A percentile compares a stretch with the other conserved stretches of the same genome.
Conservation (phyloP, 2,329 filamentous ascomycete species). For the Aspergillus arachidicola region DNA sequence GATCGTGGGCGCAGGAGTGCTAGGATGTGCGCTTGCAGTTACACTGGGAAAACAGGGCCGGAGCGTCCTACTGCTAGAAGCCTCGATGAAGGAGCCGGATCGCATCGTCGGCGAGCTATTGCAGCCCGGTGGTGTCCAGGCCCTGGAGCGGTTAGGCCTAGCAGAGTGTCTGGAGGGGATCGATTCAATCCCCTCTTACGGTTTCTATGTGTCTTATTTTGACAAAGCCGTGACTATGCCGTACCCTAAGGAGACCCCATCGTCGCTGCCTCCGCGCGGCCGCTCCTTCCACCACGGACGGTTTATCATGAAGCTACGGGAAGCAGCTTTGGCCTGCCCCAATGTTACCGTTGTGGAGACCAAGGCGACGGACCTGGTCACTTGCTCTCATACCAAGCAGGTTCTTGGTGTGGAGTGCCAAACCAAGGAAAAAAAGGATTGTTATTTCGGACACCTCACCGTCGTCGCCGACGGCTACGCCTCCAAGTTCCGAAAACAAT, state of each 20-base stretch:
- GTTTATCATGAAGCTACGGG: slow-evolving; percentile 81
- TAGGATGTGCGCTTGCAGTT: slow-evolving; percentile 84
- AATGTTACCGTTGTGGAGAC: slow-evolving; percentile 93
- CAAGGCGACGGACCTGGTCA: slow-evolving; percentile 75
- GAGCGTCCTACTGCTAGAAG: slow-evolving; percentile 86
- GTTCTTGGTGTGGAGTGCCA: slow-evolving; percentile 80
- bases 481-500: slow-evolving; percentile 84
- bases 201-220: slow-evolving; percentile 87
- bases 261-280: slow-evolving; percentile 65
- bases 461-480: slow-evolving; percentile 90
- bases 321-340: slow-evolving; percentile 70
- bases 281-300: slow-evolving; percentile 90
- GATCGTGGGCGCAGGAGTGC: slow-evolving; percentile 86
- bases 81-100: slow-evolving; percentile 87
- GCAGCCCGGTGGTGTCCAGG: slow-evolving; percentile 85
- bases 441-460: slow-evolving; percentile 86
- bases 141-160: slow-evolving; percentile 79
- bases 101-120: slow-evolving; percentile 94
- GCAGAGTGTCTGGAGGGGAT: slow-evolving; percentile 83
- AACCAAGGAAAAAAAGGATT: slow-evolving; percentile 67
- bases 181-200: slow-evolving; percentile 78
- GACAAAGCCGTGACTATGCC: slow-evolving; percentile 72
- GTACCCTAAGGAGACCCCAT: slow-evolving; percentile 67
- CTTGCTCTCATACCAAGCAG: slow-evolving; percentile 67
- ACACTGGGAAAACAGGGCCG: slow-evolving; percentile 86